phyloP scores from a whole-genome alignment of 345 rosid genomes.

The Eucalyptus victrix region DNA sequence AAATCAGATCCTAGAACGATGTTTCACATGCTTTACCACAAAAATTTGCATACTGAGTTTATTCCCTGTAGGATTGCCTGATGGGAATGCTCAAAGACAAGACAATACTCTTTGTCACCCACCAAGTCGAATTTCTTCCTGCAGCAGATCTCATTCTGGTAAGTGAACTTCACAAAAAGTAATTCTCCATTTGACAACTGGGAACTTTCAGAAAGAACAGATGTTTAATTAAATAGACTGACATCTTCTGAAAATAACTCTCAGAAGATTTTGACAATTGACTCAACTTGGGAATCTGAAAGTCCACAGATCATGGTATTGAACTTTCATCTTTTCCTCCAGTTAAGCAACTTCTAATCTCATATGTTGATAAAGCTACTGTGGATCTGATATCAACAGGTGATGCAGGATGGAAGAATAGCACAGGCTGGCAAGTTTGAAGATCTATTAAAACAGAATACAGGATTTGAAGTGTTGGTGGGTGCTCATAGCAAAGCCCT shows the following conservation, averaged over 20 bases:
- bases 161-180: constrained; percentile 5
- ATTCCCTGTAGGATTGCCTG: constrained; percentile 58
- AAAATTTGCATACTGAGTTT: background rate
- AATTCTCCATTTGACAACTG: background rate
- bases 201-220: background rate
- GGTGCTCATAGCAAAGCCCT: constrained; percentile 85
- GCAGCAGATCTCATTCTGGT: constrained; percentile 93
- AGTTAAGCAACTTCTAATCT: background rate
- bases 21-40: background rate
- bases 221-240: background rate
- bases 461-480: constrained; percentile 80
- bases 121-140: constrained; percentile 96
- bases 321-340: background rate
- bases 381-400: constrained; percentile 20
- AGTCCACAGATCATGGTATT: background rate
- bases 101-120: constrained; percentile 77
- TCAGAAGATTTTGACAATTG: background rate
- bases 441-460: constrained; percentile 60
- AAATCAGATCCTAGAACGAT: background rate
- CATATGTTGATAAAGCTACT: background rate
- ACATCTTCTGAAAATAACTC: background rate
- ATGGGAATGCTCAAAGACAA: constrained; percentile 75
- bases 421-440: constrained; percentile 72
- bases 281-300: background rate
- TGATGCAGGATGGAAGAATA: constrained; percentile 84